Base-by-base conservation (phyloP, 805 yeast species). In the Naumovozyma baii region DNA sequence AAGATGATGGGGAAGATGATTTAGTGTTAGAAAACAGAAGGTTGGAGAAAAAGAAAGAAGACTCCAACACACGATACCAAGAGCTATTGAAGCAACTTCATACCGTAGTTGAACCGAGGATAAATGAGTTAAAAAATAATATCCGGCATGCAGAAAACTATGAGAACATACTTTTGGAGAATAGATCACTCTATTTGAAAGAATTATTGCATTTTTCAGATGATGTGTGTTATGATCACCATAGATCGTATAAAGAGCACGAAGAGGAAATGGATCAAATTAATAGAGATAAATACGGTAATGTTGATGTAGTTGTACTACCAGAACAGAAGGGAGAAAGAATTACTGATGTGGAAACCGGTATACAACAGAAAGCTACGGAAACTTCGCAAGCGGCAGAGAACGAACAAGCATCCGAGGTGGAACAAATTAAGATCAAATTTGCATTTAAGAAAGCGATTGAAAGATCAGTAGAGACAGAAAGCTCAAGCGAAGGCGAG, bases 161-260 rank as follows among this genome's bases (percentile, higher is more conserved):
- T 35, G 55, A 54, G 26, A 28, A 33, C 5, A 30, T 34, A 5
- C 33, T 44, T 12, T 10, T 33, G 7, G 37, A 43, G 16, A 47
- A 54, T 15, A 39, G 50, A 35, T 37, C 54, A 7, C 26, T 51
- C 7, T 36, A 44, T 30, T 33, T 54, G 36, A 57, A 56, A 33
- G 58, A 54, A 25, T 39, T 59, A 10, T 19, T 47, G 22, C 52
- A 53, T 30, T 30, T 40, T 13, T 49, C 51, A 3, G 37, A 39
- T 13, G 62, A 57, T 37, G 44, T 44, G 3, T 48, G 53, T 37
- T 45, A 55, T 38, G 61, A 54, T 46, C 56, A 47, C 34, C 53
- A 45, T 31, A 45, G 62, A 34, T 37, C 54, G 1, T 51, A 39
- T 43, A 57, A 45, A 37, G 48, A 46, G 15, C 35, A 40, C 4